Evolutionary conservation across 1,284 basidiomycete genomes (phyloP).

Genomic region (Mycosarcoma maydis): DNA sequence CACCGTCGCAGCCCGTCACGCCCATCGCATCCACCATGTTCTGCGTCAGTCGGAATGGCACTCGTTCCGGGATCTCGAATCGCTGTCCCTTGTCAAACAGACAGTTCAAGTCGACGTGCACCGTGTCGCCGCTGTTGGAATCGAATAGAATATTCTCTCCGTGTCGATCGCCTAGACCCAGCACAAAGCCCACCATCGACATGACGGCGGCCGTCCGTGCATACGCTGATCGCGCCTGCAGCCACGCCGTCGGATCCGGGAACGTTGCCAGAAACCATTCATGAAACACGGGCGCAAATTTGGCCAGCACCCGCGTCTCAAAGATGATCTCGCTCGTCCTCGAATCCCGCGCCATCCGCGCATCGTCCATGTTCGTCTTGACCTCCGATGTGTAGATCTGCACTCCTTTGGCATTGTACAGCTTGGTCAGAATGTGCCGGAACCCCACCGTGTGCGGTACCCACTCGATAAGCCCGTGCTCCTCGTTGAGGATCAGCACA

Average conservation of each 20-base stretch:
- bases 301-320: conserved; percentile 72
- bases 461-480: conserved; percentile 98
- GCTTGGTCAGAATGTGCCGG: conserved; percentile 78
- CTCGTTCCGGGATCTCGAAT: conserved; percentile 88
- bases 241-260: conserved; percentile 95
- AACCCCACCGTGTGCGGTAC: conserved; percentile 91
- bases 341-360: conserved; percentile 69
- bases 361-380: conserved; percentile 73
- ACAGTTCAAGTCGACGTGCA: conserved; percentile 98
- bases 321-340: conserved; percentile 75
- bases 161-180: conserved; percentile 97
- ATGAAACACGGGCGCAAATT: conserved; percentile 83
- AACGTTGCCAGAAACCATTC: conserved; percentile 98
- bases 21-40: conserved; percentile 94
- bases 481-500: conserved; percentile 94
- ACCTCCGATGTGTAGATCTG: conserved; percentile 71
- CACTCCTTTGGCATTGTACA: conserved; percentile 72
- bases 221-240: conserved; percentile 85
- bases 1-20: conserved; percentile 91
- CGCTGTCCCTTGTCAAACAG: conserved; percentile 92
- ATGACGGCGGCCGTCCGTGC: conserved; percentile 93
- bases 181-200: conserved; percentile 97
- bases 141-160: conserved; percentile 97
- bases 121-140: conserved; percentile 84
- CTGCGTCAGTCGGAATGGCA: conserved; percentile 94